A percentile compares a stretch with the other conserved stretches of the same genome.
Evolutionary conservation across 2,329 filamentous ascomycete species (phyloP).

Genomic region (Colletotrichum eleusines): DNA sequence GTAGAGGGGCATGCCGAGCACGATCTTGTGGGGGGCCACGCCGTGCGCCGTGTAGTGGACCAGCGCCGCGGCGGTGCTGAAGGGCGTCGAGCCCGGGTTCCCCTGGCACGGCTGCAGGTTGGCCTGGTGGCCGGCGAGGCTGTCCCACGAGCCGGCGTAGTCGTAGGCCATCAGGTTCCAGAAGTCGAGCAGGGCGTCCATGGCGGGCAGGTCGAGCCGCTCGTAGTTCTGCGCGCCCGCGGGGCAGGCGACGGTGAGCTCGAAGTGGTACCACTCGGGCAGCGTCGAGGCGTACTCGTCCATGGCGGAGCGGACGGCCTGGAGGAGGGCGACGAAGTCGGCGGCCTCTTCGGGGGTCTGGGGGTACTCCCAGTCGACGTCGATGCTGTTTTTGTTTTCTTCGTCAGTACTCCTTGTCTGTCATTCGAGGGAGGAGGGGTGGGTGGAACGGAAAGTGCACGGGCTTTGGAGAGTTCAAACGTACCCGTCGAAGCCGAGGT

Average conservation of each 20-base stretch:
- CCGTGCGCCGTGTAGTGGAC: conserved; percentile 75
- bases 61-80: conserved; percentile 79
- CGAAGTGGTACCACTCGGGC: conserved; percentile 65
- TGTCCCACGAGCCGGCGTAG: conserved; percentile 86
- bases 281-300: conserved; percentile 66
- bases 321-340: conserved; percentile 70
- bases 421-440: not conserved
- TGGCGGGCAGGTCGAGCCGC: conserved; percentile 71
- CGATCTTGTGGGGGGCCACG: conserved; percentile 78
- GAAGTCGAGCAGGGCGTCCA: conserved; percentile 77
- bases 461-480: not conserved
- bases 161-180: conserved; percentile 93
- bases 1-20: conserved; percentile 93
- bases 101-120: conserved; percentile 75
- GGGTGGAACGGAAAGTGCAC: no score
- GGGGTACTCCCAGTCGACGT: conserved; percentile 79
- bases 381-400: conserved; percentile 52
- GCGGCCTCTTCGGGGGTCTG: conserved; percentile 65
- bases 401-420: not conserved
- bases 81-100: conserved; percentile 78
- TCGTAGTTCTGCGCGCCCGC: conserved; percentile 73
- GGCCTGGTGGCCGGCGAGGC: conserved; percentile 78
- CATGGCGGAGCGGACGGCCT: conserved; percentile 67
- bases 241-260: conserved; percentile 74
- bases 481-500: conserved; percentile 79